Evolutionary conservation across 805 yeast species (phyloP).

Genomic region (Ogataea thermomethanolica): DNA sequence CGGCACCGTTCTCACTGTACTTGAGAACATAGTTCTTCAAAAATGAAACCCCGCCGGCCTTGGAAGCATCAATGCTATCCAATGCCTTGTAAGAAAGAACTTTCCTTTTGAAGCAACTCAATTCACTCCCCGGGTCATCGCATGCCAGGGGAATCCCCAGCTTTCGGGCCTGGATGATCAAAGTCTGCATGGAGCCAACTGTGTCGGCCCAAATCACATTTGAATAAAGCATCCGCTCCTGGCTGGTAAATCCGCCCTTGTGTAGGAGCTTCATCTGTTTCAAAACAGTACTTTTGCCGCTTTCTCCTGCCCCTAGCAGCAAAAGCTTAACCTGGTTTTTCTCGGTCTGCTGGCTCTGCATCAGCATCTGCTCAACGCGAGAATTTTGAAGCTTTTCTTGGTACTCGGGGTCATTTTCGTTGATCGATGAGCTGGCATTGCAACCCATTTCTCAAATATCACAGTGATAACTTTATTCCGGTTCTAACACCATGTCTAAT

Average conservation of each 20-base stretch:
- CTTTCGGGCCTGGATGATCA: conserved; percentile 72
- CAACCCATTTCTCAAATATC: conserved; percentile 58
- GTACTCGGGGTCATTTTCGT: conserved; percentile 48
- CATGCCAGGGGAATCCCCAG: conserved; percentile 62
- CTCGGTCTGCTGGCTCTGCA: conserved; percentile 48
- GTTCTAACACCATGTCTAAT: not conserved
- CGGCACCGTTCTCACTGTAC: conserved; percentile 53
- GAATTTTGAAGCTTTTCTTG: conserved; percentile 41
- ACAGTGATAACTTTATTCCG: not conserved
- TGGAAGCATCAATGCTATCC: conserved; percentile 58
- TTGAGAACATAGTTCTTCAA: conserved; percentile 60
- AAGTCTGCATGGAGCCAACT: conserved; percentile 73
- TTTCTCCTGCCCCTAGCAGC: conserved; percentile 90
- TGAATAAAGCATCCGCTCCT: conserved; percentile 74
- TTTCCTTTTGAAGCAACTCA: conserved; percentile 46
- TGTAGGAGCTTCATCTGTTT: conserved; percentile 86
- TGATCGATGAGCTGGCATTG: conserved; percentile 46
- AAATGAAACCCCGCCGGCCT: conserved; percentile 64
- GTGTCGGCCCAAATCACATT: conserved; percentile 94
- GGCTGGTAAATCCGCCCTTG: conserved; percentile 76
- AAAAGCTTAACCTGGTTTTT: conserved; percentile 65
- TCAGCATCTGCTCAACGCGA: conserved; percentile 54
- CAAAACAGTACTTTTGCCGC: conserved; percentile 89
- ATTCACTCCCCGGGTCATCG: conserved; percentile 49
- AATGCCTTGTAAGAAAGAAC: conserved; percentile 56